These are phyloP conservation scores for Silene coronaria DNA, from an alignment of 179 eudicot genomes.

Conservation along the genomic window DNA sequence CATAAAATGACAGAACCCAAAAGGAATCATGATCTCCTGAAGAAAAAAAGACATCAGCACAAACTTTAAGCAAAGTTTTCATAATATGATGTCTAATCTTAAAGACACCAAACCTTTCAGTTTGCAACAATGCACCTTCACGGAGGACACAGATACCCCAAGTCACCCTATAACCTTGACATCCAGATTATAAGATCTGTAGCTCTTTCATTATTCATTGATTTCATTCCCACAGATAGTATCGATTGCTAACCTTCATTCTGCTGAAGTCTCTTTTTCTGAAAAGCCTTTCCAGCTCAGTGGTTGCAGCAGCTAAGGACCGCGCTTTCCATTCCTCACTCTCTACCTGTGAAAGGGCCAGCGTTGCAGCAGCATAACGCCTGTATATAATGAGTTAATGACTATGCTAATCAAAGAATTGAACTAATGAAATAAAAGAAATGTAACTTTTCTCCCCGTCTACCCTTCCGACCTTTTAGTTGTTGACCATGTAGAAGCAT, in stretches of 20 bases:
- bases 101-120: neutral
- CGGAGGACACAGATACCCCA: neutral
- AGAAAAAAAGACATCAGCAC: neutral
- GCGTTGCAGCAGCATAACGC: constrained; percentile 73
- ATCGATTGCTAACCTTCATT: constrained; percentile 62
- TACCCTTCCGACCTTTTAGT: constrained; percentile 38
- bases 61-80: neutral
- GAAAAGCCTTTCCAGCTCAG: constrained; percentile 84
- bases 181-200: neutral
- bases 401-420: constrained; percentile 10
- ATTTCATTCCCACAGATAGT: constrained; percentile 8
- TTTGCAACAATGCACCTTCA: neutral
- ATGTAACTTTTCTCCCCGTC: neutral
- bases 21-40: neutral
- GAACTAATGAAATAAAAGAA: neutral
- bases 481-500: constrained; percentile 28
- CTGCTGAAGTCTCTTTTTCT: constrained; percentile 72
- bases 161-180: neutral
- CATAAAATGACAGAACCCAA: neutral
- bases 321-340: constrained; percentile 60
- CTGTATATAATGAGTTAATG: constrained; percentile 28
- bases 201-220: constrained; percentile 5
- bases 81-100: neutral
- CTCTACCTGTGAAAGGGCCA: constrained; percentile 59
- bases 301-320: constrained; percentile 85